Base-by-base conservation (phyloP, 208 protist genomes). In the Acanthamoeba rhysodes region DNA sequence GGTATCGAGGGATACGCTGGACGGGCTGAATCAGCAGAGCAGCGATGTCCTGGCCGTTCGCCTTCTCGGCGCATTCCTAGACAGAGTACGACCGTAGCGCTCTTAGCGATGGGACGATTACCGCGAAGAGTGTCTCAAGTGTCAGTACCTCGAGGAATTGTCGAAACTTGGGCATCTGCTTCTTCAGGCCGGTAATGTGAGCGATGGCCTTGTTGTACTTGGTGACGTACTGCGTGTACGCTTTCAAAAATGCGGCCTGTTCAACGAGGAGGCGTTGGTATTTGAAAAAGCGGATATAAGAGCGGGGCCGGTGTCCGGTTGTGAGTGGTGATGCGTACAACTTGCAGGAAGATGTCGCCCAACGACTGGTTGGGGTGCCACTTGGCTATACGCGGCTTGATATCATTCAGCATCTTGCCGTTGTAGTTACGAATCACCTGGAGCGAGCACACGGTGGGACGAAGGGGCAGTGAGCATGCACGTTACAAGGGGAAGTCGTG, bases 181-280 rank as follows among this genome's bases (percentile, higher is more conserved):
- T 90, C 84, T 90, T 90, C 24, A 68, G 22, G n/a, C 22, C 18
- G n/a, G 74, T 53, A 6, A 45, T 34, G 12, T 55, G n/a, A 41
- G n/a, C 18, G 20, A 59, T 50, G 48, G 48, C n/a, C 32, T 66
- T 66, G 37, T 29, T 41, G 82, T 70, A 91, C 84, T 18, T 62
- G 22, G 18, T 94, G 22, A 94, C 90, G n/a, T 94, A 94, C 90
- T 80, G 57, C 12, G 90, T 80, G 90, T 94, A 94, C 10, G 80
- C 90, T 29, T 94, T 94, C 20, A 94, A 55, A 50, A 94, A 94
- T 14, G 34, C 20, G 22, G 48, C 41, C 90, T 94, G 45, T 10
- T 22, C 16, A 16, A 87, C 68, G 68, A 88, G 12, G 50, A 29
- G 24, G 27, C 45, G 14, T 24, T 32, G 16, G 78, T 8, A 88